Conservation (phyloP, 1,284 basidiomycete species). For the Xerocomus alliaceus region DNA sequence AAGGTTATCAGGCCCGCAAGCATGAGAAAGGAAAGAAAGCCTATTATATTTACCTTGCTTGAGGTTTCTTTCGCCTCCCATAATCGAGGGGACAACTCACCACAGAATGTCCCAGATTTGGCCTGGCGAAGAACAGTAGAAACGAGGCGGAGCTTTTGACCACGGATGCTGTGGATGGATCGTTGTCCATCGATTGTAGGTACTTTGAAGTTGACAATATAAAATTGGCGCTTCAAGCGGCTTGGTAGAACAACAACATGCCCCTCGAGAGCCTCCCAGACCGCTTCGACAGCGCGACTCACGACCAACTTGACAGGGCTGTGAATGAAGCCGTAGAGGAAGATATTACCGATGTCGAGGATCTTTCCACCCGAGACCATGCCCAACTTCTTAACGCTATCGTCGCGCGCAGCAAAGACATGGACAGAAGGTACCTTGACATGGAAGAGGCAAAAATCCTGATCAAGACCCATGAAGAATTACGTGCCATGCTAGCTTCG, state of each 20-base stretch:
- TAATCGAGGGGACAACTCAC: too few relatives aligned
- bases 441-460: neutral
- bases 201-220: too few relatives aligned
- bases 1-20: too few relatives aligned
- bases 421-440: neutral
- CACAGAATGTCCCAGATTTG: too few relatives aligned
- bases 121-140: too few relatives aligned
- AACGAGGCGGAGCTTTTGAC: too few relatives aligned
- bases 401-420: neutral
- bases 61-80: too few relatives aligned
- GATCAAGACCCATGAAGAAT: neutral
- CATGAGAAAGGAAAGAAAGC: too few relatives aligned
- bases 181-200: too few relatives aligned
- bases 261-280: neutral
- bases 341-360: neutral
- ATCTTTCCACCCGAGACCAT: neutral
- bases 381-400: neutral
- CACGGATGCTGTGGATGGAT: too few relatives aligned
- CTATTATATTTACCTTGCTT: too few relatives aligned
- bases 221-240: too few relatives aligned
- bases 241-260: neutral
- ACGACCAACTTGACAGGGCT: neutral
- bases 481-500: neutral
- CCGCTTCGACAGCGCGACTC: neutral
- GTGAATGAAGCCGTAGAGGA: neutral